Base-by-base conservation (phyloP, 1,284 basidiomycete genomes). In the Cryptococcus sp. region DNA sequence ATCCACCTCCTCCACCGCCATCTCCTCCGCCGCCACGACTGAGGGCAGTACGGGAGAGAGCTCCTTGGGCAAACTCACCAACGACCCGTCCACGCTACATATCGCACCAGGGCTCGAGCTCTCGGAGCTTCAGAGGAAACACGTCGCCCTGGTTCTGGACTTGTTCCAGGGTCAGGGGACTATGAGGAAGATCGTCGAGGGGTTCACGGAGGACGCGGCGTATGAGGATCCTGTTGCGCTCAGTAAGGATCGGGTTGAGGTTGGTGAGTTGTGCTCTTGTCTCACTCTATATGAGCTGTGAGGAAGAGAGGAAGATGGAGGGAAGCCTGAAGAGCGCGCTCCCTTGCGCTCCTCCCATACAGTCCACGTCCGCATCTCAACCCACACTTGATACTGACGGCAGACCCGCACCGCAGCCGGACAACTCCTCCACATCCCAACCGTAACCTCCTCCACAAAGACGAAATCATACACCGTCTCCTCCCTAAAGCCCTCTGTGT, bases 171-270 rank as follows among this genome's bases (percentile, higher is more conserved):
- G 66, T 16, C 70, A 71, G 47, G 70, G 70, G 23, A 75, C 72
- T 3, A 69, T 67, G 62, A 62, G 60, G 4, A 75, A 74, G 59
- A 55, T 75, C 6, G 61, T 64, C 5, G 61, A 73, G 44, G 62
- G 62, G 13, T 70, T 74, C 48, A 58, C 56, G 1, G 68, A 73
- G 52, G 68, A 75, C 54, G 68, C 62, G 22, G 64, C 70, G 22
- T 74, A 75, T 55, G 72, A 75, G 62, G 74, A 75, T 56, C 50
- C 65, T 16, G 72, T 75, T 46, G 74, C 74, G 20, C 66, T 52
- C n/a, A 62, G 65, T 19, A 68, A 69, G 47, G 64, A 68, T 42
- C 50, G 68, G 53, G 59, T 69, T 11, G 68, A 75, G 58, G 63
- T 75, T 19, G 74, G 73, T 72, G 56, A 58, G 70, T 66, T 45